These are phyloP conservation scores for Penicillium crustosum DNA, from an alignment of 2,329 filamentous ascomycete species.

Conservation along the genomic window DNA sequence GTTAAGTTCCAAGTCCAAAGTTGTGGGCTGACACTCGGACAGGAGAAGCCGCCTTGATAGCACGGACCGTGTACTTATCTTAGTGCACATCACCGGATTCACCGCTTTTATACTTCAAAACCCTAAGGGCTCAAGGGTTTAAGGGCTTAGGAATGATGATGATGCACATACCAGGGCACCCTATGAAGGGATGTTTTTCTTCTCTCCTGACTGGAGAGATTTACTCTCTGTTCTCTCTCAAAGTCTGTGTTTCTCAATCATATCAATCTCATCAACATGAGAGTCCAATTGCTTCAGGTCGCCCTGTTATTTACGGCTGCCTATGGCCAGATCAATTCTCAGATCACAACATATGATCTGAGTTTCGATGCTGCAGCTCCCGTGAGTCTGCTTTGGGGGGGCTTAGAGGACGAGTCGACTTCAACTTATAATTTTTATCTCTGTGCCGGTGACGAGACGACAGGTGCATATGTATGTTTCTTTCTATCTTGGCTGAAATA, in stretches of 20 bases:
- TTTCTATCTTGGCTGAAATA: background rate
- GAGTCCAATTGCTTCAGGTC: slow-evolving; percentile 32
- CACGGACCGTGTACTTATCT: slow-evolving; percentile 1
- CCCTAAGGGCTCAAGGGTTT: no score
- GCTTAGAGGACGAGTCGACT: slow-evolving; percentile 13
- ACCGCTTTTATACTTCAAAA: background rate
- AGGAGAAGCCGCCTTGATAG: background rate
- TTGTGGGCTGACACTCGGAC: slow-evolving; percentile 4
- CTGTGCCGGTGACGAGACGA: slow-evolving; percentile 60
- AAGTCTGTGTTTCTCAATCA: slow-evolving; percentile 8
- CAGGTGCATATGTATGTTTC: slow-evolving; percentile 46
- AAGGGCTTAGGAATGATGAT: slow-evolving; percentile 3
- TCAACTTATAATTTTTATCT: slow-evolving; percentile 57
- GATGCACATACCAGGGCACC: slow-evolving; percentile 3
- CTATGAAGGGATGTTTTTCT: slow-evolving; percentile 7
- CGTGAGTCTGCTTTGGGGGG: slow-evolving; percentile 39
- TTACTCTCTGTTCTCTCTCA: background rate
- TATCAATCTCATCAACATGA: slow-evolving; percentile 29
- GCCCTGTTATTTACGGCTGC: slow-evolving; percentile 40
- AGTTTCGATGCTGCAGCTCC: slow-evolving; percentile 51
- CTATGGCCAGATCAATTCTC: slow-evolving; percentile 43
- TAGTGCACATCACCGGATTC: background rate
- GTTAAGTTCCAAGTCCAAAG: slow-evolving; percentile 2
- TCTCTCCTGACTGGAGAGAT: background rate
- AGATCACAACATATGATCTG: slow-evolving; percentile 51